These are phyloP conservation scores for Penicillium argentinense DNA, from an alignment of 495 filamentous ascomycete genomes.

Conservation along the genomic window DNA sequence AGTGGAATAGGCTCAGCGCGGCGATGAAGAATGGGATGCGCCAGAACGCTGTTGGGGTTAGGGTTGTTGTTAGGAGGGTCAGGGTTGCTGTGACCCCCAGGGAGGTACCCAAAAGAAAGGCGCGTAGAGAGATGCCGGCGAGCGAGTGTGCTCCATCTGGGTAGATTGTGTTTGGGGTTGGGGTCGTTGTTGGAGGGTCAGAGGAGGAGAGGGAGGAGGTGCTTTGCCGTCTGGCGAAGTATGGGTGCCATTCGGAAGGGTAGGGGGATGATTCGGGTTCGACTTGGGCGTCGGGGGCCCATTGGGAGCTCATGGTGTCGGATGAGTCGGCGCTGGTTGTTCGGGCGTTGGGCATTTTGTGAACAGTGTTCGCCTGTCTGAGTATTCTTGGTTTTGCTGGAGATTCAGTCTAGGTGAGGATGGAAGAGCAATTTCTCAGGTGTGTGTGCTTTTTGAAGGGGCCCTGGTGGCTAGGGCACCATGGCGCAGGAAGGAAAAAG, in stretches of 20 bases:
- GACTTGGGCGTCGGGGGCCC: constrained; percentile 1
- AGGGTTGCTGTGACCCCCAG: constrained; percentile 46
- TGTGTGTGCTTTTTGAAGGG: too few relatives aligned
- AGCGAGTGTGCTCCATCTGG: constrained; percentile 68
- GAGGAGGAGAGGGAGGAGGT: constrained; percentile 12
- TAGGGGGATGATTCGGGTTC: background rate
- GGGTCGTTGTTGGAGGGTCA: constrained; percentile 7
- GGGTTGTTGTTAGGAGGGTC: constrained; percentile 41
- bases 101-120: constrained; percentile 56
- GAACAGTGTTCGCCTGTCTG: too few relatives aligned
- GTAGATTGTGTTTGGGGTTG: constrained; percentile 29
- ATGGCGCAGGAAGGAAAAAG: too few relatives aligned
- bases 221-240: constrained; percentile 6
- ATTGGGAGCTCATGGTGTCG: constrained; percentile 11
- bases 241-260: constrained; percentile 32
- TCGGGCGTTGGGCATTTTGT: constrained; percentile 11
- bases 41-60: constrained; percentile 60
- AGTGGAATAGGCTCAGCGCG: constrained; percentile 81
- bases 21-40: constrained; percentile 78
- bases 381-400: too few relatives aligned
- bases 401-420: too few relatives aligned
- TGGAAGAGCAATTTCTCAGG: too few relatives aligned
- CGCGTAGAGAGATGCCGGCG: constrained; percentile 74
- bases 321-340: constrained; percentile 14
- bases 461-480: too few relatives aligned